These are phyloP conservation scores for Sedum album DNA, from an alignment of 164 flowering plant genomes.

Conservation along the genomic window DNA sequence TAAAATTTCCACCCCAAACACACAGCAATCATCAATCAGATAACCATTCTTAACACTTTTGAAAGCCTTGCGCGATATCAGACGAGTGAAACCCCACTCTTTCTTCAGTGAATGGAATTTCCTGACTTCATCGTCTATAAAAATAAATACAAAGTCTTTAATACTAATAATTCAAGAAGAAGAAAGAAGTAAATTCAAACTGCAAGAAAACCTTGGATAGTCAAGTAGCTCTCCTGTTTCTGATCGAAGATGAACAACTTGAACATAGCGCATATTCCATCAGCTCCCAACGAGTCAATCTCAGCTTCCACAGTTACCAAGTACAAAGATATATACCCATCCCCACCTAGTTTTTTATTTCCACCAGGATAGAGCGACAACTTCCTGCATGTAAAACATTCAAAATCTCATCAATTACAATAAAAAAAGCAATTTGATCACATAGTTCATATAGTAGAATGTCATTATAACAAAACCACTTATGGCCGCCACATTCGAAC, in stretches of 20 bases:
- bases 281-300: neutral
- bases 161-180: neutral
- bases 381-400: neutral
- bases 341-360: neutral
- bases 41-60: slow-evolving; percentile 14
- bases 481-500: neutral
- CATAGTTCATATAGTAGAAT: neutral
- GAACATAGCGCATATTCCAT: neutral
- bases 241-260: neutral
- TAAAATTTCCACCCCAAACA: slow-evolving; percentile 18
- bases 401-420: neutral
- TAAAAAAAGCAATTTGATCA: neutral
- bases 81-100: slow-evolving; percentile 16
- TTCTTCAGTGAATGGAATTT: slow-evolving; percentile 15
- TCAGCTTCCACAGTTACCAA: neutral
- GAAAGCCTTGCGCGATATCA: slow-evolving; percentile 11
- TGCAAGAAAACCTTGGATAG: slow-evolving; percentile 1
- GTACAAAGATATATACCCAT: neutral
- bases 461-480: neutral
- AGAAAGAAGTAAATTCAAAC: neutral
- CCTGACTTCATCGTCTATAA: slow-evolving; percentile 5
- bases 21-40: slow-evolving; percentile 13
- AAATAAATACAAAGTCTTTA: neutral
- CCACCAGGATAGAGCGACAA: neutral
- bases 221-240: neutral